Evolutionary conservation across 768 basidiomycete species (phyloP), one percentile per base, ranked within the genome.

Genomic region (Tricholoma sp.): DNA sequence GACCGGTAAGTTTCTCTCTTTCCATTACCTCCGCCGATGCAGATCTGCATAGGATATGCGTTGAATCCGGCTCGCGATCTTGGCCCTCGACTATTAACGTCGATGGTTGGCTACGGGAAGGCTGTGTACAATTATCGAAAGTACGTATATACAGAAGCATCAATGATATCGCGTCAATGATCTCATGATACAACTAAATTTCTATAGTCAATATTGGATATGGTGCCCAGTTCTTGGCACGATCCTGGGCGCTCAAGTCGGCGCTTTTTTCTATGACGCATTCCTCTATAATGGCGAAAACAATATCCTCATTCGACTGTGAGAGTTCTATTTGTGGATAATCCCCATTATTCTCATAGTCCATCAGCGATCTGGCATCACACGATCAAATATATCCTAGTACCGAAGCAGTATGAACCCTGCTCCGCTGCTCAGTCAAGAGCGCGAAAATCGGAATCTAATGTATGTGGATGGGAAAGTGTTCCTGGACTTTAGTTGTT

Each of bases 61-160:
- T 52, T 75, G 7, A 75, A 75, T 60, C 71, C 72, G 35, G 69
- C 72, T n/a, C 68, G 73, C 54, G 66, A 77, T 61, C 69, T 77
- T 34, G 88, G 88, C 16, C 88, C 88, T 6, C 79, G 88, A 24
- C 69, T 90, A 52, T 68, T 88, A 62, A 86, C 85, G 1, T 79
- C 87, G 4, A 83, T 88, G 78, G 85, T 80, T 7, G 88, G 88
- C 2, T 90, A 88, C 62, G 86, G 86, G 31, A 74, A 68, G 35
- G 66, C 69, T 52, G 74, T 78, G 8, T 78, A 69, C 57, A 72
- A 69, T 10, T 78, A 72, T 59, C 66, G 76, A 60, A 74, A 71
- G 76, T 81, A 68, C 47, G 80, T 69, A 67, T 62, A 1, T 24
- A 27, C 31, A 9, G 31, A 8, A 47, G 21, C 65, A 43, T 37